Conservation (phyloP, 805 yeast genomes). For the Starmerella scarabaei region DNA sequence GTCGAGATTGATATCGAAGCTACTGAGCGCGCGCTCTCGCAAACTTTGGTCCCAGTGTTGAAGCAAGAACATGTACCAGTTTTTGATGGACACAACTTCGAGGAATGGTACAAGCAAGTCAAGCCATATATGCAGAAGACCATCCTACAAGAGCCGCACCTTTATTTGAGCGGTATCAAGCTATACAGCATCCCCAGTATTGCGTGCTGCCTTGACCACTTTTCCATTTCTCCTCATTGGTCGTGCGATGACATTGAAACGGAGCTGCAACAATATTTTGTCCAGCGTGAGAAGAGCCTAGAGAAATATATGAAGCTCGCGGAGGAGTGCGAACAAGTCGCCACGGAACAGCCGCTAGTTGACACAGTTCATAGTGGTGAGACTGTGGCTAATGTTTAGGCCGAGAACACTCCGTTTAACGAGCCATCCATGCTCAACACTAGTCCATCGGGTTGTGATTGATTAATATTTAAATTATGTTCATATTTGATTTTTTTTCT, state of each 20-base stretch:
- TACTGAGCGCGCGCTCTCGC: not conserved
- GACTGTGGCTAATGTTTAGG: no score
- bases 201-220: not conserved
- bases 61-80: not conserved
- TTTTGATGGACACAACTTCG: conserved; percentile 5
- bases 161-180: conserved; percentile 1
- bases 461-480: not conserved
- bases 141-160: not conserved
- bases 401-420: no score
- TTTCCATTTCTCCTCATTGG: not conserved
- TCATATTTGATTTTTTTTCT: no score
- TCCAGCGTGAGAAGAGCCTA: not conserved
- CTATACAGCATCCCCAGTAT: conserved; percentile 3
- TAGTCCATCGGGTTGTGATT: no score
- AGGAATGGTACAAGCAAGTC: conserved; percentile 1
- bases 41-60: not conserved
- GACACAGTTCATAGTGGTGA: not conserved
- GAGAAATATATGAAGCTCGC: not conserved
- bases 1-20: not conserved
- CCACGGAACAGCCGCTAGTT: not conserved
- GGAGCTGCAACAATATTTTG: not conserved
- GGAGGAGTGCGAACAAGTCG: not conserved
- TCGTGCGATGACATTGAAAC: not conserved
- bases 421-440: no score
- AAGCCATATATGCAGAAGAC: not conserved